Base-by-base conservation (phyloP, 1,284 basidiomycete genomes). In the Boletus mariae region DNA sequence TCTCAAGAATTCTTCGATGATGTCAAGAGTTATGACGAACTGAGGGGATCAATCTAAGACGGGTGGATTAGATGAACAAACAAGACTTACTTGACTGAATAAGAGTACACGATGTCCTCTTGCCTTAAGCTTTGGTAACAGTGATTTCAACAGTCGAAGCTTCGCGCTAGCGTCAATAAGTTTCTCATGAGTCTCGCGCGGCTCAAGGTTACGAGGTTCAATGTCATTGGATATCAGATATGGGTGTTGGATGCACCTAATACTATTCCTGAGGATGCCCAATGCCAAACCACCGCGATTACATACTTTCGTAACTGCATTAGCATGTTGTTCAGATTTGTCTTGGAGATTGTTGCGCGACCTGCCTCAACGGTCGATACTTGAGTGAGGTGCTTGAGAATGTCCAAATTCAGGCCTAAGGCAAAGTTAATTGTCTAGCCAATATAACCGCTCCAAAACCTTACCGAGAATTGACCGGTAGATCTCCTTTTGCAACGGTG, bases 21-120 rank as follows among this genome's bases (percentile, higher is more conserved):
- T 77, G 67, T 95, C 84, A 26, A 99, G 77, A 40, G 88, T 94
- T 54, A 99, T 92, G 60, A 92, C 90, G 73, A 95, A 94, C 92
- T 94, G 58, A n/a, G 13, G n/a, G 38, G n/a, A 46, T 49, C 26
- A 29, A 17, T 54, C 41, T 17, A 49, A 42, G 31, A 11, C 45
- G 32, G 12, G 42, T 40, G 44, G 25, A 25, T 6, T 32, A 20
- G 28, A 47, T 31, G 26, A 53, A 38, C 25, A 37, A 51, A 45
- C 13, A 6, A 20, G 49, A 60, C 79, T 64, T 71, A 96, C 97
- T 78, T 99, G 97, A 71, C 94, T 97, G 75, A 99, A 99, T 26
- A 99, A 76, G 23, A 99, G 77, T n/a, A 98, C 86, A 26, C 97
- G 87, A 72, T 99, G 97, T 0, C 94, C 94, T 41, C 87, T 84